A percentile compares a stretch with the other conserved stretches of the same genome.
Conservation (phyloP, 345 rosid genomes). For the Citrus glauca region DNA sequence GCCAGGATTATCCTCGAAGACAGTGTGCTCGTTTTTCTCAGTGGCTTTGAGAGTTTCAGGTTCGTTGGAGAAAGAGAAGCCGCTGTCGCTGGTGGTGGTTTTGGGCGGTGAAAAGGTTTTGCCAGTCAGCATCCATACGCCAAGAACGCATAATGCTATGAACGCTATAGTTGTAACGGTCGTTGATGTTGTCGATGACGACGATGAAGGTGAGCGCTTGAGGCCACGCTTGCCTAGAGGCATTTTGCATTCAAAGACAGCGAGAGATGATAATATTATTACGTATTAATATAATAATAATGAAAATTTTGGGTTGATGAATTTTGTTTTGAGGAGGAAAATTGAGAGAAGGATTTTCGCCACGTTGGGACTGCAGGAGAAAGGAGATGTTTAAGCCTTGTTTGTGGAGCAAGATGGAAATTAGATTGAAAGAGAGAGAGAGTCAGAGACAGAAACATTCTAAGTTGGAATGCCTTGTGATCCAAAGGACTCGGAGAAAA, state of each 20-base stretch:
- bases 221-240: constrained; percentile 48
- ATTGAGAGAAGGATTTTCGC: background rate
- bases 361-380: background rate
- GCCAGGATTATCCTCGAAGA: constrained; percentile 77
- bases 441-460: constrained; percentile 45
- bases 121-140: constrained; percentile 76
- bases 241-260: constrained; percentile 26
- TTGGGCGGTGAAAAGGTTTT: constrained; percentile 46
- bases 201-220: constrained; percentile 45
- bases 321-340: constrained; percentile 7
- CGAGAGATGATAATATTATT: background rate
- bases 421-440: constrained; percentile 17
- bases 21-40: constrained; percentile 21
- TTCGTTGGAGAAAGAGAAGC: background rate
- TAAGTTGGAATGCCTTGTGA: constrained; percentile 45
- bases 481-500: constrained; percentile 50
- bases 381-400: constrained; percentile 29
- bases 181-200: constrained; percentile 9
- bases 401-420: constrained; percentile 36
- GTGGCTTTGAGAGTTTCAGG: constrained; percentile 5
- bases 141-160: constrained; percentile 60
- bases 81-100: constrained; percentile 13
- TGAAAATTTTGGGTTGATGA: background rate
- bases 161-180: constrained; percentile 64
- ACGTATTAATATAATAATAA: too few species aligned